Evolutionary conservation across 2,329 filamentous ascomycete species (phyloP).

Genomic region (Alternaria ventricosa): DNA sequence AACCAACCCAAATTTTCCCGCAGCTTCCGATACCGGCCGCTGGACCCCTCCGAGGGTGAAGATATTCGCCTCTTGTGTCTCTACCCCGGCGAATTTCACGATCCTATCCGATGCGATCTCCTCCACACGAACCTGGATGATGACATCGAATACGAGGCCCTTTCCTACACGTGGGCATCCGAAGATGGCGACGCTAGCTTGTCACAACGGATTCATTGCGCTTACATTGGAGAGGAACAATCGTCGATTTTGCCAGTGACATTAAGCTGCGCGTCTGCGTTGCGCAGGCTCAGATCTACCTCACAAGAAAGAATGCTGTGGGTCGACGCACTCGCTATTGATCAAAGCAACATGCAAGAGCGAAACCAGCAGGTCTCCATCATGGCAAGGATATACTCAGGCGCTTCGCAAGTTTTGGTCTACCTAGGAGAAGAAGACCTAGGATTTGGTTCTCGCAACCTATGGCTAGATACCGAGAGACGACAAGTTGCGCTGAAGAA

Average conservation of each 20-base stretch:
- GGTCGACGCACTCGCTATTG: conserved; percentile 27
- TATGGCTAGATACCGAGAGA: conserved; percentile 15
- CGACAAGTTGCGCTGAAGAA: conserved; percentile 7
- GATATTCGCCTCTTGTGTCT: conserved; percentile 12
- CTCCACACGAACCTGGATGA: conserved; percentile 9
- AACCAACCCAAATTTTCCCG: background rate
- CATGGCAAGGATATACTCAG: conserved; percentile 25
- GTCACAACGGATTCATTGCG: conserved; percentile 10
- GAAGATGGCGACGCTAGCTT: conserved; percentile 19
- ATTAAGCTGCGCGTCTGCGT: conserved; percentile 17
- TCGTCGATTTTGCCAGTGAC: conserved; percentile 7
- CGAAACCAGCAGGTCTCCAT: conserved; percentile 21
- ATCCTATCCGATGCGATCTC: conserved; percentile 13
- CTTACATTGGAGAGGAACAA: conserved; percentile 11
- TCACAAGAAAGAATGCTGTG: conserved; percentile 13
- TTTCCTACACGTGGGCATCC: conserved; percentile 30
- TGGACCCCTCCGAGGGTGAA: conserved; percentile 9
- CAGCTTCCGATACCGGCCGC: conserved; percentile 10
- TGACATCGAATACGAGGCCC: conserved; percentile 25
- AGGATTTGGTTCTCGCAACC: conserved; percentile 4
- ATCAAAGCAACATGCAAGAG: conserved; percentile 21
- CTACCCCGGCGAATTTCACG: conserved; percentile 10
- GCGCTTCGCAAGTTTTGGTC: conserved; percentile 14
- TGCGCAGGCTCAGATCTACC: conserved; percentile 11
- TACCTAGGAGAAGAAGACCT: conserved; percentile 18